A percentile compares a stretch with the other conserved stretches of the same genome.
Conservation (phyloP, 768 basidiomycete genomes). For the Podaxis mareebaensis region DNA sequence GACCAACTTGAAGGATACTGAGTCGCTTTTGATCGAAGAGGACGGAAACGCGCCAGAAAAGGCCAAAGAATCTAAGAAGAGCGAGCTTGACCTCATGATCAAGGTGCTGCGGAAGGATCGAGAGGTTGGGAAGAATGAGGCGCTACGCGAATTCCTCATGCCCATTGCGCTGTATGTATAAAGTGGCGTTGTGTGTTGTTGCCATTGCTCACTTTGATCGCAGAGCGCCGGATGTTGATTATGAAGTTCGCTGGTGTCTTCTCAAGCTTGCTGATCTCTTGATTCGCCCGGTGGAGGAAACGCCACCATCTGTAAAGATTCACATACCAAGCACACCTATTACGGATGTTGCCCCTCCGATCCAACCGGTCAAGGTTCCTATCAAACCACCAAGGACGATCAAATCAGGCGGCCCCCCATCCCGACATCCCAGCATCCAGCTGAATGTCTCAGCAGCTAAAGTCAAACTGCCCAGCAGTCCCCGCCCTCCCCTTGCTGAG, state of each 20-base stretch:
- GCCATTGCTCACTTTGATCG: constrained; percentile 11
- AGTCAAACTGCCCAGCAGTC: constrained; percentile 54
- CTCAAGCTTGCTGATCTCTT: constrained; percentile 91
- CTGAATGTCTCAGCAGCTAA: constrained; percentile 46
- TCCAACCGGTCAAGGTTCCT: constrained; percentile 54
- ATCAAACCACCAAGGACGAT: constrained; percentile 41
- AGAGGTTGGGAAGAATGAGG: constrained; percentile 79
- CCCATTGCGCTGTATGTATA: constrained; percentile 70
- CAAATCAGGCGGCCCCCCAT: constrained; percentile 39
- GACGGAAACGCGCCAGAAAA: constrained; percentile 75
- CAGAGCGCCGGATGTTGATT: constrained; percentile 76
- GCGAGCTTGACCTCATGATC: constrained; percentile 81
- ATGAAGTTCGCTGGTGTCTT: constrained; percentile 89
- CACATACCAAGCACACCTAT: constrained; percentile 78
- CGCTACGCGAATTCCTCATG: constrained; percentile 78
- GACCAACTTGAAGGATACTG: constrained; percentile 67
- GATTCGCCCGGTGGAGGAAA: constrained; percentile 80
- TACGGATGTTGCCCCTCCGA: constrained; percentile 55
- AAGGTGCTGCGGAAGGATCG: constrained; percentile 86
- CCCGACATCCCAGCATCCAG: constrained; percentile 41
- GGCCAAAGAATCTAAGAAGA: constrained; percentile 75
- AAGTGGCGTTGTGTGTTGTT: constrained; percentile 25
- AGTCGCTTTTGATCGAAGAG: constrained; percentile 83
- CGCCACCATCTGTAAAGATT: constrained; percentile 82
- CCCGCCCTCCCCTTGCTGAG: constrained; percentile 27